phyloP scores from a whole-genome alignment of 108 stramenopile genomes.

The Schizochytrium sp. region DNA sequence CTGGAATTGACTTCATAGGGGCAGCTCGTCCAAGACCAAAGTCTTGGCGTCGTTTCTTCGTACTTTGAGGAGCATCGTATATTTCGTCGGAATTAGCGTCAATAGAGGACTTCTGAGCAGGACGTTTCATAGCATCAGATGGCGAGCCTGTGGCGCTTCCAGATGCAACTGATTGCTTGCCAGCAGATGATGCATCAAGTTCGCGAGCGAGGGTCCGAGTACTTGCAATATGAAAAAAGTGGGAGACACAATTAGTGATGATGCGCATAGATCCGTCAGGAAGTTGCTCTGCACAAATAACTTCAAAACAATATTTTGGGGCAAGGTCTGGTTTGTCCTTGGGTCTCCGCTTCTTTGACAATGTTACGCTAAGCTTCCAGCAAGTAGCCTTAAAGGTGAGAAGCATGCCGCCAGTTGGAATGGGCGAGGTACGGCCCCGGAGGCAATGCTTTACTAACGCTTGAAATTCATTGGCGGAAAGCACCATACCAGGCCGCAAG shows the following conservation, averaged over 20 bases:
- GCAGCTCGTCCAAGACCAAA: too few species aligned
- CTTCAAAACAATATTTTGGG: conserved; percentile 38
- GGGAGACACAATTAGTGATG: background rate
- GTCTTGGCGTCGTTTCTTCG: too few species aligned
- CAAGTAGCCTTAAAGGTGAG: conserved; percentile 48
- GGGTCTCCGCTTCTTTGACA: conserved; percentile 50
- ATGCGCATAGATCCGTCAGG: background rate
- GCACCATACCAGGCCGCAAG: conserved; percentile 38
- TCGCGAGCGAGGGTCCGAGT: conserved; percentile 56
- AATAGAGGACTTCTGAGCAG: too few species aligned
- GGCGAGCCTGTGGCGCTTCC: background rate
- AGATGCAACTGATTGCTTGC: background rate
- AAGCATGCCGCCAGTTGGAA: background rate
- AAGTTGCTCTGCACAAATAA: conserved; percentile 27
- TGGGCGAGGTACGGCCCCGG: background rate
- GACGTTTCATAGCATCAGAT: background rate
- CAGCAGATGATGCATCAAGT: background rate
- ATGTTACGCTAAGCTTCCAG: conserved; percentile 15
- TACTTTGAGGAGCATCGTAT: too few species aligned
- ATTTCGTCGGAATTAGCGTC: too few species aligned
- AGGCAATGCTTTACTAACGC: conserved; percentile 28
- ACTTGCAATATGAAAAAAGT: conserved; percentile 40
- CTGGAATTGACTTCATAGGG: too few species aligned
- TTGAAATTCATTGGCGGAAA: background rate
- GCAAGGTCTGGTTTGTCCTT: conserved; percentile 55